Conservation (phyloP, 2,329 filamentous ascomycete species). For the Colletotrichum abscissum region DNA sequence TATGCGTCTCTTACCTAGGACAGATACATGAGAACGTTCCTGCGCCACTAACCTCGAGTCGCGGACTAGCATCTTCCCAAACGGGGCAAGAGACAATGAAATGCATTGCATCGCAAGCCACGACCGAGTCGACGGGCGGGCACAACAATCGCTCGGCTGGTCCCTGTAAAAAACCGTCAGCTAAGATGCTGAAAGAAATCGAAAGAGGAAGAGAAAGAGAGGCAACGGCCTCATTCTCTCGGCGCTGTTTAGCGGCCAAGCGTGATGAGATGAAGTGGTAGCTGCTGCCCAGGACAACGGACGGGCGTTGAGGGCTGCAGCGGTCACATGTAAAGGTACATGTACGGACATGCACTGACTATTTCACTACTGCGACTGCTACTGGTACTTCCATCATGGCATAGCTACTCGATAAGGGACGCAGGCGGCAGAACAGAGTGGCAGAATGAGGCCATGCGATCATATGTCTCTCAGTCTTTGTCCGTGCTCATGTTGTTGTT, state of each 20-base stretch:
- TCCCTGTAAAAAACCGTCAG: not conserved
- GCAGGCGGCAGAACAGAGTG: no score
- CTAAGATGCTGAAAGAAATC: not conserved
- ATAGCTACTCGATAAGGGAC: not conserved
- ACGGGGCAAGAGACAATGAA: not conserved
- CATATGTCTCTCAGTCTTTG: not conserved
- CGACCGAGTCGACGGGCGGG: not conserved
- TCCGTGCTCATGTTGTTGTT: slow-evolving; percentile 18
- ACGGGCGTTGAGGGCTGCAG: not conserved
- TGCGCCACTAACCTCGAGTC: not conserved
- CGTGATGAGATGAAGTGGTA: not conserved
- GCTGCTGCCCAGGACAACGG: slow-evolving; percentile 10
- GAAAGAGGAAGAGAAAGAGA: not conserved
- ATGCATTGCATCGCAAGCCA: not conserved
- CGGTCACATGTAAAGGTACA: slow-evolving; percentile 6
- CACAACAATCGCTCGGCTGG: not conserved
- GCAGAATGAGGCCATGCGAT: not conserved
- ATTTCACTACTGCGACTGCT: no score
- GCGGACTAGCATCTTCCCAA: slow-evolving; percentile 10
- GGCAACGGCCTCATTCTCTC: not conserved
- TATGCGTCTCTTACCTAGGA: no score
- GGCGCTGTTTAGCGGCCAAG: not conserved
- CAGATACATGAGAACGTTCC: not conserved
- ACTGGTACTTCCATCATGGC: not conserved
- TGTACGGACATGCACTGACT: no score